phyloP scores from a whole-genome alignment of 139 green algal species.

The Pleodorina starrii region DNA sequence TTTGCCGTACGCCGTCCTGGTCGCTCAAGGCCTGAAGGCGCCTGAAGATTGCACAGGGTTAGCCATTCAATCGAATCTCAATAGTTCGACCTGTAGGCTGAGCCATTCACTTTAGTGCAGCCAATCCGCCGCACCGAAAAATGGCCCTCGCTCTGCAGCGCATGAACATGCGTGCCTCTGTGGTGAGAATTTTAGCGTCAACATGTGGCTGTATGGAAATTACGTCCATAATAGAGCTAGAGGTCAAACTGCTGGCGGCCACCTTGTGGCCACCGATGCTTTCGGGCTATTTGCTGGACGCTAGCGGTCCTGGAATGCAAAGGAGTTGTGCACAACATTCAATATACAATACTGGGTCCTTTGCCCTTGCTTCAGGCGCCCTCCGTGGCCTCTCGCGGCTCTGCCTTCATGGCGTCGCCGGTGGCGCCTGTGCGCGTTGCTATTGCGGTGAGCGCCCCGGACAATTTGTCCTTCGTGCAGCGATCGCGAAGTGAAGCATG shows the following conservation, averaged over 20 bases:
- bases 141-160: slow-evolving; percentile 36
- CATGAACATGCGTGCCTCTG: slow-evolving; percentile 27
- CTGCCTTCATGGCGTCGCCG: slow-evolving; percentile 53
- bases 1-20: no score
- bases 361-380: slow-evolving; percentile 1
- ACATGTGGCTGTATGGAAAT: no score
- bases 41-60: no score
- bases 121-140: not conserved
- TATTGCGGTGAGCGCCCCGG: slow-evolving; percentile 42
- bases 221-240: no score
- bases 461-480: no score
- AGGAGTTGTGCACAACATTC: no score
- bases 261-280: not conserved
- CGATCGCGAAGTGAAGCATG: no score
- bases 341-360: no score
- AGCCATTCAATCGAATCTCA: no score
- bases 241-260: not conserved
- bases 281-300: no score
- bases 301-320: no score
- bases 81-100: not conserved
- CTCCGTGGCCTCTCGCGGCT: slow-evolving; percentile 37
- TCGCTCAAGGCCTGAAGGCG: no score
- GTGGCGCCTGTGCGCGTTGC: slow-evolving; percentile 38
- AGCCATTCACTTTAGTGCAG: not conserved
- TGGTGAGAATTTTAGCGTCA: not conserved